Evolutionary conservation across 1,284 basidiomycete genomes (phyloP).

Genomic region (Naganishia albida): DNA sequence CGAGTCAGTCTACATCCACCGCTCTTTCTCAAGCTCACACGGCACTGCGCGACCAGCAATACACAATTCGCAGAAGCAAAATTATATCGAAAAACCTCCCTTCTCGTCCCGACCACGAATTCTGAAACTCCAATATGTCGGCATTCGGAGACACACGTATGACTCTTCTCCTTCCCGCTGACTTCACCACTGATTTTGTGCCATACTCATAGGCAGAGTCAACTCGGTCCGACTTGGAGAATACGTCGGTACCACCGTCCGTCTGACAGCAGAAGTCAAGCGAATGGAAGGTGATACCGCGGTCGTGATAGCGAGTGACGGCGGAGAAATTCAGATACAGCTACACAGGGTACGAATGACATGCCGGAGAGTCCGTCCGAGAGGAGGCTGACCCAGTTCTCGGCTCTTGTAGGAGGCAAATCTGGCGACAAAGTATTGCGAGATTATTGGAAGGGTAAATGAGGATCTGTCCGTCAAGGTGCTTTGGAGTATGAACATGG

Average conservation of each 20-base stretch:
- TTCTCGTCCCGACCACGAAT: no score
- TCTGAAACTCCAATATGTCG: no score
- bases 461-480: constrained; percentile 66
- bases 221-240: constrained; percentile 45
- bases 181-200: constrained; percentile 65
- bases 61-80: no score
- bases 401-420: constrained; percentile 56
- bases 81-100: no score
- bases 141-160: constrained; percentile 26
- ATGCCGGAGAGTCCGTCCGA: neutral
- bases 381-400: constrained; percentile 30
- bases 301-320: constrained; percentile 70
- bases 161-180: constrained; percentile 57
- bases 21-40: no score
- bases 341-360: constrained; percentile 57
- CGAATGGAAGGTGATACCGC: constrained; percentile 62
- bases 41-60: no score
- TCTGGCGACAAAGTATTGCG: constrained; percentile 64
- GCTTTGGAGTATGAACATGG: constrained; percentile 64
- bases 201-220: constrained; percentile 57
- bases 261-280: constrained; percentile 70
- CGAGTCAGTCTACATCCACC: no score
- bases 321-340: constrained; percentile 63
- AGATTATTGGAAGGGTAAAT: constrained; percentile 71
- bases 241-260: constrained; percentile 60